A percentile compares a stretch with the other conserved stretches of the same genome.
These are phyloP conservation scores for Tetracladium setigerum DNA, from an alignment of 495 filamentous ascomycete species.

Conservation along the genomic window DNA sequence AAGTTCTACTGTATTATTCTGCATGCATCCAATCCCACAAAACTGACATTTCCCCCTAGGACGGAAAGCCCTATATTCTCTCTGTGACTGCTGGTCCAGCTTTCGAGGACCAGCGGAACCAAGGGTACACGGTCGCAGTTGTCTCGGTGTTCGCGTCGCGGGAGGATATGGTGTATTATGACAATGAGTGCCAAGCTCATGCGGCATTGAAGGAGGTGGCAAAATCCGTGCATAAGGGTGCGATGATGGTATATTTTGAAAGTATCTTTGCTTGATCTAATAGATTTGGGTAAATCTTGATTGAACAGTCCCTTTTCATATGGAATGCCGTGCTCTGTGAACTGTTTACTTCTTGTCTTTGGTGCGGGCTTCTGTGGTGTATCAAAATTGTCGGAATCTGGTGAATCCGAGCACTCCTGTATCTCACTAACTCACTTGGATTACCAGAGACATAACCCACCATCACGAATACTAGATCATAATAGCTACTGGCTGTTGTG, in stretches of 20 bases:
- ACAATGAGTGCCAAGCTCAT: conserved; percentile 55
- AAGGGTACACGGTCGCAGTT: conserved; percentile 55
- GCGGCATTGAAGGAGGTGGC: conserved; percentile 42
- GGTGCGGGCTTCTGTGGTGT: neutral
- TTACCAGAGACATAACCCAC: too few relatives aligned
- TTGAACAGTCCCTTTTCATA: too few relatives aligned
- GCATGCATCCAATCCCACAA: neutral
- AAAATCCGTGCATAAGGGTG: neutral
- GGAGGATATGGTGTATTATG: conserved; percentile 68
- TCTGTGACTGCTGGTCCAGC: conserved; percentile 34
- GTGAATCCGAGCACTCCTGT: too few relatives aligned
- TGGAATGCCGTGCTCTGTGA: too few relatives aligned
- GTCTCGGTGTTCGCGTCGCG: conserved; percentile 49
- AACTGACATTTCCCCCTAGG: conserved; percentile 32
- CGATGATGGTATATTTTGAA: neutral
- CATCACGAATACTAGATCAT: too few relatives aligned
- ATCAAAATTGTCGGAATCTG: too few relatives aligned
- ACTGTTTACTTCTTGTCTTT: neutral
- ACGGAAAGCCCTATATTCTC: conserved; percentile 61
- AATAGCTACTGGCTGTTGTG: too few relatives aligned
- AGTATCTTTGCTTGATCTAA: too few relatives aligned
- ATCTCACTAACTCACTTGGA: too few relatives aligned
- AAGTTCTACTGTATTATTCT: neutral
- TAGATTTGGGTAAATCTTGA: too few relatives aligned
- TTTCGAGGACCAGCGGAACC: conserved; percentile 44